These are phyloP conservation scores for Penicillium hesseltinei DNA, from an alignment of 2,329 filamentous ascomycete species.

Conservation along the genomic window DNA sequence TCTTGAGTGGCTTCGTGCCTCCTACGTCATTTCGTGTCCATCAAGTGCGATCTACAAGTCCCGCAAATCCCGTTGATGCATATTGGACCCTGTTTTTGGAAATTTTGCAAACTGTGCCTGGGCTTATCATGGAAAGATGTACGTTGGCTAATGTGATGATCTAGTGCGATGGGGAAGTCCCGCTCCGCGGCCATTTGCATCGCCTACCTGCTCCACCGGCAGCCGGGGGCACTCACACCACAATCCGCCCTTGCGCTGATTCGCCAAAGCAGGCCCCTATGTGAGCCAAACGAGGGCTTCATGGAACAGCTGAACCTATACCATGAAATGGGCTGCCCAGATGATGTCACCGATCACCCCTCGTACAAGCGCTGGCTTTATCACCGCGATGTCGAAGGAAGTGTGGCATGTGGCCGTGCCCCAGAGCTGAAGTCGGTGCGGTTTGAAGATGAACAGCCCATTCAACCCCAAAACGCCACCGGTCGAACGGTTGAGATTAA, in stretches of 20 bases:
- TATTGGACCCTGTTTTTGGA: constrained; percentile 3
- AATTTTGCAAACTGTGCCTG: background rate
- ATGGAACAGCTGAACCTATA: constrained; percentile 85
- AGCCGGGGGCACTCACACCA: constrained; percentile 58
- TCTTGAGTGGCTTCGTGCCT: constrained; percentile 7
- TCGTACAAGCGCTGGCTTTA: constrained; percentile 79
- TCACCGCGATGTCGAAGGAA: constrained; percentile 62
- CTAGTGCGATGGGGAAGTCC: constrained; percentile 92
- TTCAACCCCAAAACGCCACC: constrained; percentile 18
- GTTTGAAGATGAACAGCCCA: constrained; percentile 60
- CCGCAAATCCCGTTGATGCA: constrained; percentile 1
- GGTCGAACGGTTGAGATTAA: constrained; percentile 59
- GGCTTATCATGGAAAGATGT: background rate
- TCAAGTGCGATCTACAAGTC: constrained; percentile 15
- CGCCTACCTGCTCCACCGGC: constrained; percentile 72
- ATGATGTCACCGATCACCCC: constrained; percentile 65
- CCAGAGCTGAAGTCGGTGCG: constrained; percentile 72
- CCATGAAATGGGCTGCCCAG: constrained; percentile 80
- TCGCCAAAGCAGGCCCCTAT: constrained; percentile 68
- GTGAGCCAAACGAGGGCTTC: constrained; percentile 89
- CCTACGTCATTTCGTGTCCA: constrained; percentile 15
- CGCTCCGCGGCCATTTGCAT: constrained; percentile 81
- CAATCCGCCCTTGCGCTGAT: constrained; percentile 69
- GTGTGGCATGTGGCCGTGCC: constrained; percentile 71
- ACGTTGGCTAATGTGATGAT: constrained; percentile 31